Conservation (phyloP, 371 early-diverging fungal genomes). For the Mortierella sp. region DNA sequence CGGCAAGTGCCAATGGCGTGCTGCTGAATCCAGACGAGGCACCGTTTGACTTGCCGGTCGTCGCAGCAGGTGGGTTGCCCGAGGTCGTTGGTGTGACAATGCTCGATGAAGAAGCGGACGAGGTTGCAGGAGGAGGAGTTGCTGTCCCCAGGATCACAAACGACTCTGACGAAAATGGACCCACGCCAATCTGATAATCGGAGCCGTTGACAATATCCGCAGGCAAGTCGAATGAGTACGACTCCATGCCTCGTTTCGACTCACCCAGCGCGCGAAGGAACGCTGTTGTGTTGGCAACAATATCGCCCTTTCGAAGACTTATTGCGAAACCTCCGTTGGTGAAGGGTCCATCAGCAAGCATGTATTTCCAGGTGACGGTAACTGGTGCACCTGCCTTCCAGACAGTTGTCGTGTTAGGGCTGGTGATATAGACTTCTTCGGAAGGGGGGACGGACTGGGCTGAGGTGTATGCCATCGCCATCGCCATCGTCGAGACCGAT, state of each 20-base stretch:
- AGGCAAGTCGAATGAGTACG: not conserved
- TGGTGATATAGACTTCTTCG: not conserved
- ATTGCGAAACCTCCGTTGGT: not conserved
- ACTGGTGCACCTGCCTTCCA: slow-evolving; percentile 11
- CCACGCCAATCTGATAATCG: slow-evolving; percentile 1
- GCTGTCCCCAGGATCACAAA: not conserved
- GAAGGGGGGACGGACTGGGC: slow-evolving; percentile 4
- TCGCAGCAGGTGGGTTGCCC: not conserved
- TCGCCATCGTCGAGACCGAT: not conserved
- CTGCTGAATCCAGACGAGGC: not conserved
- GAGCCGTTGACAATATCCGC: not conserved
- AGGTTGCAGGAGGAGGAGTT: not conserved
- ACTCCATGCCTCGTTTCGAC: not conserved
- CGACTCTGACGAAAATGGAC: not conserved
- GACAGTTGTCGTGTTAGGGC: not conserved
- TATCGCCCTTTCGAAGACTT: not conserved
- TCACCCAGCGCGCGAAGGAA: not conserved
- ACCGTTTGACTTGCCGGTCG: not conserved
- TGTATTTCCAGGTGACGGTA: slow-evolving; percentile 8
- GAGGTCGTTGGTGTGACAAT: not conserved
- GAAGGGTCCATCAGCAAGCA: slow-evolving; percentile 6
- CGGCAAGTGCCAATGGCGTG: not conserved
- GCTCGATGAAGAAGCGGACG: not conserved
- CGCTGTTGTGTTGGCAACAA: not conserved
- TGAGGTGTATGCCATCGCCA: not conserved